Base-by-base conservation (phyloP, 2,329 filamentous ascomycete genomes). In the Blastomyces parvus region DNA sequence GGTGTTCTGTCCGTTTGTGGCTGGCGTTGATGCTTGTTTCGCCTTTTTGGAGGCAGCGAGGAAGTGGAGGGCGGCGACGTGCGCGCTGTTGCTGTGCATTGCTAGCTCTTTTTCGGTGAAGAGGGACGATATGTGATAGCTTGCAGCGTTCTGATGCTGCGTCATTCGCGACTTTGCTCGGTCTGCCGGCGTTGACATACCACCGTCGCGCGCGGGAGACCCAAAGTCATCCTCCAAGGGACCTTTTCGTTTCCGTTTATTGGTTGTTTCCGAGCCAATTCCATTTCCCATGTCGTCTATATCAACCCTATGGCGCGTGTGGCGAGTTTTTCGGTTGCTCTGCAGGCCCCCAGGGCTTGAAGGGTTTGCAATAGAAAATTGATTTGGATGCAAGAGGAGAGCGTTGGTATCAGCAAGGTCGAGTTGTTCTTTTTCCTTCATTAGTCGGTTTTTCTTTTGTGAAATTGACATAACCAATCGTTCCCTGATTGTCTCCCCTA, bases 41-140 rank as follows among this genome's bases (percentile, higher is more conserved):
- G 74, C 69, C 42, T 77, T 74, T 65, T 75, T 77, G n/a, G 82
- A 82, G 63, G 83, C 83, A 62, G 83, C 80, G 72, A 87, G 86
- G 74, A 80, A 80, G 66, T 80, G 78, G 3, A 82, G 79, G 0
- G 86, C 82, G 5, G 84, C 84, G 38, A 83, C 78, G 60, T 84
- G 83, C 2, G 85, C 85, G 56, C 82, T 80, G 68, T 86, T 85
- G 65, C 84, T 84, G 62, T 84, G 83, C 71, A 84, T 78, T 60
- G 81, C 81, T 61, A 88, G 80, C 72, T 88, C 85, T 75, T 87
- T 87, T 65, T 88, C 85, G 2, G 84, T 87, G 70, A 88, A 88
- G 19, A 88, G 78, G n/a, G 82, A 80, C 63, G 86, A 81, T 63
- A 88, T 80, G 8, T 83, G 85, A 73, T 86, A 86, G 4, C 81